Percentiles rank a stretch among this genome's conserved stretches.
Conservation (phyloP, 768 basidiomycete genomes). For the Amanita rubescens region DNA sequence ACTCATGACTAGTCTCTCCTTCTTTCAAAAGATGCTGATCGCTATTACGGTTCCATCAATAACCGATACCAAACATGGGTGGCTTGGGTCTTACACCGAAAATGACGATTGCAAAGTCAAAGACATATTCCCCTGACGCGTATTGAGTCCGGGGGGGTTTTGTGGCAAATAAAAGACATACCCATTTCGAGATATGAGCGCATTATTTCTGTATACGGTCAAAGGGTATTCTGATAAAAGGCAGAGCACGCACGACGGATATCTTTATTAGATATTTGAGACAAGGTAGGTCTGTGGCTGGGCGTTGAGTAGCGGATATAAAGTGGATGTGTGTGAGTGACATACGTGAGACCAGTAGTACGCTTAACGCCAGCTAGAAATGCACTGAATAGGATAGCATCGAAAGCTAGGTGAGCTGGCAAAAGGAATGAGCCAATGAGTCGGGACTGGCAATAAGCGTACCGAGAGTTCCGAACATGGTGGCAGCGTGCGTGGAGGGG, state of each 20-base stretch:
- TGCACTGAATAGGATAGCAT: slow-evolving; percentile 72
- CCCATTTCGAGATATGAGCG: slow-evolving; percentile 77
- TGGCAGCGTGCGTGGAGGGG: slow-evolving; percentile 7
- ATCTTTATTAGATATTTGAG: slow-evolving; percentile 82
- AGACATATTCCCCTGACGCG: slow-evolving; percentile 67
- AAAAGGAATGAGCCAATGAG: slow-evolving; percentile 8
- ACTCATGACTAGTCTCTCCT: slow-evolving; percentile 19
- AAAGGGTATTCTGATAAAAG: not conserved
- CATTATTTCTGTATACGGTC: slow-evolving; percentile 46
- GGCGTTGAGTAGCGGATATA: not conserved
- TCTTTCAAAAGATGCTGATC: slow-evolving; percentile 71
- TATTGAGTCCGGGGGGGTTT: not conserved
- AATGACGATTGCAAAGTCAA: slow-evolving; percentile 81
- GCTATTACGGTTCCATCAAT: slow-evolving; percentile 29
- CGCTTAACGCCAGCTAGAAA: slow-evolving; percentile 82
- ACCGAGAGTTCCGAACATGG: slow-evolving; percentile 60
- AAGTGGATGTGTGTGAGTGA: slow-evolving; percentile 8
- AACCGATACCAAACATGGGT: not conserved
- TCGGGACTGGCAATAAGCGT: slow-evolving; percentile 8
- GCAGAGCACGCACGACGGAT: slow-evolving; percentile 57
- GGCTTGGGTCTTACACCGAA: slow-evolving; percentile 53
- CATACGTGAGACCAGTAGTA: slow-evolving; percentile 81
- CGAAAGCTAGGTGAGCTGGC: slow-evolving; percentile 61
- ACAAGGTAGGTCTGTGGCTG: slow-evolving; percentile 56
- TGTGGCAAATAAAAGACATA: slow-evolving; percentile 23